A percentile compares a stretch with the other conserved stretches of the same genome.
Conservation (phyloP, 1,284 basidiomycete species). For the Wolfiporia cocos region DNA sequence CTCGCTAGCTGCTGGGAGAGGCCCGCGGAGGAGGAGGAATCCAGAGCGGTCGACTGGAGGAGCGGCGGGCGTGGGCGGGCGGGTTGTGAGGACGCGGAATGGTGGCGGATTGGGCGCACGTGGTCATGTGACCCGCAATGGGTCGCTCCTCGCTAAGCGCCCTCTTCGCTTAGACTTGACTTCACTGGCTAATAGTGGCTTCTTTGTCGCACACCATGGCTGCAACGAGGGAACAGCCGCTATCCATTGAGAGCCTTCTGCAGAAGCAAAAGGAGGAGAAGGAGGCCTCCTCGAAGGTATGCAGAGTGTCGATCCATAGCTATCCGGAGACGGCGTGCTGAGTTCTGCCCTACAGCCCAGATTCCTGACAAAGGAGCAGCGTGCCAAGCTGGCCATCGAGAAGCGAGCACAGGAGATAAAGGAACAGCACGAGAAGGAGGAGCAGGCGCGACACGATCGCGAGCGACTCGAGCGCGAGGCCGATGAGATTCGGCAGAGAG, state of each 20-base stretch:
- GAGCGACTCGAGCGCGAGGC: slow-evolving; percentile 72
- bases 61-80: too few relatives aligned
- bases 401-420: slow-evolving; percentile 78
- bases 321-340: slow-evolving; percentile 1
- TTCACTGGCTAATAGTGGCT: too few relatives aligned
- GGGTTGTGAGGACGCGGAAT: too few relatives aligned
- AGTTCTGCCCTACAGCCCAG: slow-evolving; percentile 53
- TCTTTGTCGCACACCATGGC: slow-evolving; percentile 27
- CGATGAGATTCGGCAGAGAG: slow-evolving; percentile 52
- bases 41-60: too few relatives aligned
- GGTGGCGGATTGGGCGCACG: too few relatives aligned
- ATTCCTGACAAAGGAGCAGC: slow-evolving; percentile 85
- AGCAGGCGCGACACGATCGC: slow-evolving; percentile 50
- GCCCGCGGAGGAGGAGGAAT: too few relatives aligned
- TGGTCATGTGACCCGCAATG: too few relatives aligned
- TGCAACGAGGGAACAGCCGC: slow-evolving; percentile 42
- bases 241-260: slow-evolving; percentile 82
- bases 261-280: slow-evolving; percentile 84
- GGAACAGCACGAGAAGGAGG: slow-evolving; percentile 59
- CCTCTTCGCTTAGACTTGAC: too few relatives aligned
- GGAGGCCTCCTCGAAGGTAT: slow-evolving; percentile 83
- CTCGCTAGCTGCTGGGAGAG: too few relatives aligned
- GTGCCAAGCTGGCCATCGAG: slow-evolving; percentile 82
- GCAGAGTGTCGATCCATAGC: slow-evolving; percentile 9
- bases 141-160: too few relatives aligned